A percentile compares a stretch with the other conserved stretches of the same genome.
Evolutionary conservation across 1,139 yeast species (phyloP).

Genomic region (Kurtzmaniella quercitrusa): DNA sequence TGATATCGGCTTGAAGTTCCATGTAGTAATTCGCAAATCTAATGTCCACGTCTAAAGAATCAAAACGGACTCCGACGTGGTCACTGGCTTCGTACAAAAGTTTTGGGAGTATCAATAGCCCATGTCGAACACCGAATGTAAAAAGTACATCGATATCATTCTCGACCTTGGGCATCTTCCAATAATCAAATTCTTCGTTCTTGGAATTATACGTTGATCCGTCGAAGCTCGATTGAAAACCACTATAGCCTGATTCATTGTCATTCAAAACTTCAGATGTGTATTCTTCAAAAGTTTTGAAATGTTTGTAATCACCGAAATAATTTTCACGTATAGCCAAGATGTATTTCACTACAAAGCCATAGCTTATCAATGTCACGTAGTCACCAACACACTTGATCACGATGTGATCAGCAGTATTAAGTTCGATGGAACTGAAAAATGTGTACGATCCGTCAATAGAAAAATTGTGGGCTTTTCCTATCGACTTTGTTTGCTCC

Average conservation of each 20-base stretch:
- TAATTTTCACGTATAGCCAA: constrained; percentile 83
- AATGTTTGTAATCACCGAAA: constrained; percentile 82
- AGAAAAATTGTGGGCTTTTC: constrained; percentile 59
- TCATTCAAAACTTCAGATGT: constrained; percentile 18
- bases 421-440: constrained; percentile 54
- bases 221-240: constrained; percentile 3
- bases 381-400: constrained; percentile 63
- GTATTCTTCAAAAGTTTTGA: constrained; percentile 82
- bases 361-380: constrained; percentile 70
- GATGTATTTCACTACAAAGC: constrained; percentile 71
- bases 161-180: constrained; percentile 47
- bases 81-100: constrained; percentile 64
- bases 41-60: constrained; percentile 67
- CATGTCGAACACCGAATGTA: constrained; percentile 64
- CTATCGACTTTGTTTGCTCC: constrained; percentile 54
- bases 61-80: constrained; percentile 62
- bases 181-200: constrained; percentile 25
- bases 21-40: constrained; percentile 89
- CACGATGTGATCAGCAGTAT: constrained; percentile 65
- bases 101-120: constrained; percentile 69
- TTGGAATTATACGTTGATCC: neutral
- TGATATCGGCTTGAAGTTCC: constrained; percentile 68
- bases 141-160: constrained; percentile 78
- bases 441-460: constrained; percentile 67
- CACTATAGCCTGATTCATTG: constrained; percentile 1